Conservation (phyloP, 768 basidiomycete genomes). For the Phlebiopsis flavidoalba region DNA sequence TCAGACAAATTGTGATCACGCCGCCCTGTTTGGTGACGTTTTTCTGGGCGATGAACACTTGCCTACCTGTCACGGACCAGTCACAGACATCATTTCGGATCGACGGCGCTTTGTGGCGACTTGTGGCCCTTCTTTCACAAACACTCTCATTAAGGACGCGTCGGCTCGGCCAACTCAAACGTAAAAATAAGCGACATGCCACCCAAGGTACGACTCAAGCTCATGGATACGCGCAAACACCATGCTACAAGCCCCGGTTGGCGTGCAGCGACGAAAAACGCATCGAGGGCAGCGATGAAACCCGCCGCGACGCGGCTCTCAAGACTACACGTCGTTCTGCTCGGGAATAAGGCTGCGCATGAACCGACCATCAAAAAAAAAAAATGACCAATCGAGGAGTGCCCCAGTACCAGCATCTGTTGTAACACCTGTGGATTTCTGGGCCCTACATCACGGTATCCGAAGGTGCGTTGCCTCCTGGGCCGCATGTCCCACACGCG, state of each 20-base stretch:
- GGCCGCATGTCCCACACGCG: not conserved
- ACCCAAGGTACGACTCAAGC: conserved; percentile 17
- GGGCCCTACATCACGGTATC: not conserved
- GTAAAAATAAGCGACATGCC: conserved; percentile 13
- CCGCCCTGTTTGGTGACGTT: no score
- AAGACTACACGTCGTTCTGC: conserved; percentile 18
- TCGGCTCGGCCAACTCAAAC: not conserved
- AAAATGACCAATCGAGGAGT: not conserved
- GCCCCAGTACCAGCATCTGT: not conserved
- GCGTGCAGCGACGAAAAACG: conserved; percentile 58
- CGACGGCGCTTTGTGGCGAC: not conserved
- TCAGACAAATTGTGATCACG: no score
- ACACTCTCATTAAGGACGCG: conserved; percentile 11
- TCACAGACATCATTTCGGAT: not conserved
- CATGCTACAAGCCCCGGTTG: not conserved
- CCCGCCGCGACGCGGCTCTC: conserved; percentile 4
- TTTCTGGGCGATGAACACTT: not conserved
- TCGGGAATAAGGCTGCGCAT: conserved; percentile 13
- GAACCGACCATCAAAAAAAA: no score
- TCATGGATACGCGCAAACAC: not conserved
- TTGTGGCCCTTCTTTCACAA: conserved; percentile 4
- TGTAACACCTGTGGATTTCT: not conserved
- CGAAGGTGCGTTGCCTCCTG: not conserved
- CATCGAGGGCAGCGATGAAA: conserved; percentile 28
- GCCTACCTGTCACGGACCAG: not conserved